Evolutionary conservation across 1,284 basidiomycete genomes (phyloP), one percentile per base, ranked within the genome.

Genomic region (Bjerkandera adusta): DNA sequence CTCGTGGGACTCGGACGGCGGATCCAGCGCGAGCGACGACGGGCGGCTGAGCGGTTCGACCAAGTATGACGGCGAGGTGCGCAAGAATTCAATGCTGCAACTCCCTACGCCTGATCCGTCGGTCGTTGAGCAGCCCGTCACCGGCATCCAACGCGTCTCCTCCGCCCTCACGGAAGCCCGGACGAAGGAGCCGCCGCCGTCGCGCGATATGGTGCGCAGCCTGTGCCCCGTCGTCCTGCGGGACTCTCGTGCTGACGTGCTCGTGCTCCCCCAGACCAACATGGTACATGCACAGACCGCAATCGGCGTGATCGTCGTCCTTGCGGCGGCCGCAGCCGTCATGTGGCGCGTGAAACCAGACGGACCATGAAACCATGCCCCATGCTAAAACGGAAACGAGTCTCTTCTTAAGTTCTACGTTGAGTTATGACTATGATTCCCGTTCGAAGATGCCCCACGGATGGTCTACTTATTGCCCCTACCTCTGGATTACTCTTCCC

Each of bases 281-380:
- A 42, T 54, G 34, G n/a, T n/a, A n/a, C n/a, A n/a, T n/a, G n/a
- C n/a, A n/a, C 57, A 73, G 51, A 72, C 79, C 4, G 79, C 76
- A 3, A 62, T 81, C 3, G 83, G 83, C 4, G 75, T 84, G 4
- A 57, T 85, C 10, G 70, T 85, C 1, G 62, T 85, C 25, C 70
- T 77, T 42, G 75, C 81, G 3, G 81, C 79, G 6, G 80, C 81
- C 3, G 82, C 76, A n/a, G 83, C 81, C 3, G 83, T 85, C 34
- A 65, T 82, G 57, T 85, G 80, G 79, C 71, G 79, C 48, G 77
- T 83, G n/a, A 80, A 78, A 58, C 67, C 71, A 21, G 72, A 72
- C 6, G 45, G 47, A 8, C 38, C 51, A n/a, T 57, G 46, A 53
- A 24, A 24, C n/a, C n/a, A n/a, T n/a, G n/a, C n/a, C n/a, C n/a